These are phyloP conservation scores for Adiantum capillusveneris DNA, from an alignment of 75 land plant species.

Conservation along the genomic window DNA sequence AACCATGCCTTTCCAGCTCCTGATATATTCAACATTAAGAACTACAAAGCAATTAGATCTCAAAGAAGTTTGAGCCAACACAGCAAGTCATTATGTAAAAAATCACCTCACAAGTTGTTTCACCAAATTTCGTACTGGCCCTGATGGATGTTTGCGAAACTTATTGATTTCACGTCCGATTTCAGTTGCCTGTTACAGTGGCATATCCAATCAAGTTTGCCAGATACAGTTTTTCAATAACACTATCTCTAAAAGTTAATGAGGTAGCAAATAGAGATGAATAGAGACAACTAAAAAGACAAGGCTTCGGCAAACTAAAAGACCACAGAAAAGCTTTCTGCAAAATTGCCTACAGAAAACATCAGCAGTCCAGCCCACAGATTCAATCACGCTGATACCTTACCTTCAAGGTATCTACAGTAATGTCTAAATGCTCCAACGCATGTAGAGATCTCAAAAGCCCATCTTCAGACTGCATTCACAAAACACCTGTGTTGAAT, in stretches of 20 bases:
- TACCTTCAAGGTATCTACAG: slow-evolving; percentile 7
- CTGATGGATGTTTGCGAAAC: slow-evolving; percentile 61
- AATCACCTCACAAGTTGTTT: slow-evolving; percentile 60
- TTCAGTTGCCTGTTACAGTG: slow-evolving; percentile 63
- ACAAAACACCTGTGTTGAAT: neutral
- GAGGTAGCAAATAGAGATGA: too few species aligned
- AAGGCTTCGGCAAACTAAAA: too few species aligned
- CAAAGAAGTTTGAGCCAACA: too few species aligned
- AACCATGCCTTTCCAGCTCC: slow-evolving; percentile 71
- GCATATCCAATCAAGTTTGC: too few species aligned
- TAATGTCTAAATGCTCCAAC: slow-evolving; percentile 3
- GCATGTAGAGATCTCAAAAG: neutral
- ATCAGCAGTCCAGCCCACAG: too few species aligned
- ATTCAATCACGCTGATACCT: too few species aligned
- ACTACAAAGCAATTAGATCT: too few species aligned
- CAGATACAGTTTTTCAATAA: too few species aligned
- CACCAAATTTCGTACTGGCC: slow-evolving; percentile 46
- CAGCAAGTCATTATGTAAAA: neutral
- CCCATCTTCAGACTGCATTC: slow-evolving; percentile 6
- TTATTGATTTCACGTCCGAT: slow-evolving; percentile 78
- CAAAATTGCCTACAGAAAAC: too few species aligned
- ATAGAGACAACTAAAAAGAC: too few species aligned
- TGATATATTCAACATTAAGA: slow-evolving; percentile 20
- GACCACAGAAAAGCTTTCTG: too few species aligned
- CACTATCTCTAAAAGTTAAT: too few species aligned